phyloP scores from a whole-genome alignment of 2,329 filamentous ascomycete species.

The Fusarium palustre region DNA sequence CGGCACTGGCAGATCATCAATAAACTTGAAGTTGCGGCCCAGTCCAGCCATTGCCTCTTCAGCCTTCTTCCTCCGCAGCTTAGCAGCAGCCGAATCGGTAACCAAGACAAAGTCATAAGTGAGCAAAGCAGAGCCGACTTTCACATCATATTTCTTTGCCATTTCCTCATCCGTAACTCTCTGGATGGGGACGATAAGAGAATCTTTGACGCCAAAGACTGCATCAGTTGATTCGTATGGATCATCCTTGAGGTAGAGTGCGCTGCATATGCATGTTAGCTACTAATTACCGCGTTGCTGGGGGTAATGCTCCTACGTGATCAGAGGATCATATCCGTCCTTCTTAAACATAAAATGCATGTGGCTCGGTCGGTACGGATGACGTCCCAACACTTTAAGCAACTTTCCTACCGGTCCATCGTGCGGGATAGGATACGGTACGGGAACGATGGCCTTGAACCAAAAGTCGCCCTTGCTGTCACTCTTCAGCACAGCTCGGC shows the following conservation, averaged over 20 bases:
- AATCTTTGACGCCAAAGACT: conserved; percentile 29
- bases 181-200: conserved; percentile 10
- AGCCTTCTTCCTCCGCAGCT: conserved; percentile 20
- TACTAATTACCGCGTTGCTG: fast-evolving
- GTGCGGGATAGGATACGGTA: conserved; percentile 86
- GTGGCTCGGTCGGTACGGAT: conserved; percentile 81
- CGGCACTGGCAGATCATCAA: conserved; percentile 21
- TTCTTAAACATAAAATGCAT: conserved; percentile 88
- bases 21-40: conserved; percentile 16
- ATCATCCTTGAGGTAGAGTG: conserved; percentile 23
- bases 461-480: conserved; percentile 63
- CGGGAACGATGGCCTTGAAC: conserved; percentile 87
- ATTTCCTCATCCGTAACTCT: conserved; percentile 1
- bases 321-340: conserved; percentile 25
- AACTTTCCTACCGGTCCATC: conserved; percentile 86
- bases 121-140: conserved; percentile 4
- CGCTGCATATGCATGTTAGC: not conserved
- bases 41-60: conserved; percentile 20
- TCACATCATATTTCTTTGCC: conserved; percentile 16
- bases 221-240: conserved; percentile 29
- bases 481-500: conserved; percentile 47
- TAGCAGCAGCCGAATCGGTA: conserved; percentile 9
- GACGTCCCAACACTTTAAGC: conserved; percentile 73
- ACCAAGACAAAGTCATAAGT: conserved; percentile 29
- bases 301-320: conserved; percentile 3